phyloP scores from a whole-genome alignment of 208 protist species.

The Trypanosoma vivax region DNA sequence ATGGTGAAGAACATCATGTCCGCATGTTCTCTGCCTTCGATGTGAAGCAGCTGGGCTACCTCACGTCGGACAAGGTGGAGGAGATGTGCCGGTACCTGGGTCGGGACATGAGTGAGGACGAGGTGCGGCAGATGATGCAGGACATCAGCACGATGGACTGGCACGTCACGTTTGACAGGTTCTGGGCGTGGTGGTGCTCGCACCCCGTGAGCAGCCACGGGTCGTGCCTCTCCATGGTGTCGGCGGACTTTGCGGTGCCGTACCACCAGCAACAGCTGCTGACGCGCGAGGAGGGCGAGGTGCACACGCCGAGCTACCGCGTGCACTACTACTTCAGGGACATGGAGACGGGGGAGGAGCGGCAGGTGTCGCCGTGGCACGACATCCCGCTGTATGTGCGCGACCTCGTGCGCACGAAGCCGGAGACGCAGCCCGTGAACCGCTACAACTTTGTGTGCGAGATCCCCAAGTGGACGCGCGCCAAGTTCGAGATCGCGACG shows the following conservation, averaged over 20 bases:
- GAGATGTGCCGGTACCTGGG: slow-evolving; percentile 79
- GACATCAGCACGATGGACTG: slow-evolving; percentile 41
- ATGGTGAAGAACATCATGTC: slow-evolving; percentile 78
- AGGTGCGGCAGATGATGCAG: slow-evolving; percentile 45
- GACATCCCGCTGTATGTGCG: slow-evolving; percentile 87
- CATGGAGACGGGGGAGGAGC: slow-evolving; percentile 59
- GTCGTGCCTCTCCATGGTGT: slow-evolving; percentile 77
- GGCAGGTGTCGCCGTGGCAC: slow-evolving; percentile 89
- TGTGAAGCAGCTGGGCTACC: slow-evolving; percentile 67
- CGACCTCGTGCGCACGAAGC: slow-evolving; percentile 82
- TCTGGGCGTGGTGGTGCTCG: slow-evolving; percentile 80
- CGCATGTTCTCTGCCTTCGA: slow-evolving; percentile 89
- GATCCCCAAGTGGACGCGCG: slow-evolving; percentile 92
- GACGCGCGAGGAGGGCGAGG: slow-evolving; percentile 70
- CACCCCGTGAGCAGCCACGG: slow-evolving; percentile 43
- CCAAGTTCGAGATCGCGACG: slow-evolving; percentile 95
- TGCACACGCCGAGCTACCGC: slow-evolving; percentile 89
- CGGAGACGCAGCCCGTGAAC: slow-evolving; percentile 70
- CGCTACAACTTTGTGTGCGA: slow-evolving; percentile 92
- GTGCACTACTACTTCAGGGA: slow-evolving; percentile 88
- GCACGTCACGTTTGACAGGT: slow-evolving; percentile 74
- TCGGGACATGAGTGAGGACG: slow-evolving; percentile 32
- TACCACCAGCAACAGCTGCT: slow-evolving; percentile 89
- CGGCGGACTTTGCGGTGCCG: slow-evolving; percentile 80
- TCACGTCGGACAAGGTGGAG: slow-evolving; percentile 53